Evolutionary conservation across 768 basidiomycete genomes (phyloP).

Genomic region (Kwoniella dejecticola): DNA sequence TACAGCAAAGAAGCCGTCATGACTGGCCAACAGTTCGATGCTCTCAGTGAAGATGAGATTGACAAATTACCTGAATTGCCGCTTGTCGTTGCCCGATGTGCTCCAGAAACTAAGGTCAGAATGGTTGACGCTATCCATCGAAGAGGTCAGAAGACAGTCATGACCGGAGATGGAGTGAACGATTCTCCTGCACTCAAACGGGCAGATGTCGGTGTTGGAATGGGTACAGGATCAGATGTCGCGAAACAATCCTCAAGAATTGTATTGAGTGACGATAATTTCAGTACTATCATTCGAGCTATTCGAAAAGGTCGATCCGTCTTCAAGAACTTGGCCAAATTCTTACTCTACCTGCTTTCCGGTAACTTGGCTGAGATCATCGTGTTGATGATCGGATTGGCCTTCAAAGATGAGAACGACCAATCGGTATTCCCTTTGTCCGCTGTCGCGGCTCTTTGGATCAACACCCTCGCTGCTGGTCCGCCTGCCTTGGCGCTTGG

Average conservation of each 20-base stretch:
- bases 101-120: constrained; percentile 56
- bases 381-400: constrained; percentile 63
- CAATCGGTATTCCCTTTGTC: constrained; percentile 64
- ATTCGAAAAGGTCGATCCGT: constrained; percentile 69
- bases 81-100: constrained; percentile 65
- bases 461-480: constrained; percentile 61
- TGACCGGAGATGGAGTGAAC: constrained; percentile 66
- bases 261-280: constrained; percentile 68
- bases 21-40: constrained; percentile 62
- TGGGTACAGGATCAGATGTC: constrained; percentile 65
- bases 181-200: constrained; percentile 65
- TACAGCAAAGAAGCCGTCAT: constrained; percentile 52
- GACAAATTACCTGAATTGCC: constrained; percentile 61
- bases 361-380: constrained; percentile 64
- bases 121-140: constrained; percentile 64
- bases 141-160: constrained; percentile 62
- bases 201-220: constrained; percentile 66
- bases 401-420: constrained; percentile 61
- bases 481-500: constrained; percentile 65
- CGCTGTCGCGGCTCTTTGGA: constrained; percentile 59
- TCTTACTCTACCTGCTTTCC: constrained; percentile 63
- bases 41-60: constrained; percentile 62
- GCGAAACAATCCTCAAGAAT: constrained; percentile 68
- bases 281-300: constrained; percentile 67
- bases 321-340: constrained; percentile 64